These are phyloP conservation scores for Fomes fomentarius DNA, from an alignment of 1,284 basidiomycete genomes.

Conservation along the genomic window DNA sequence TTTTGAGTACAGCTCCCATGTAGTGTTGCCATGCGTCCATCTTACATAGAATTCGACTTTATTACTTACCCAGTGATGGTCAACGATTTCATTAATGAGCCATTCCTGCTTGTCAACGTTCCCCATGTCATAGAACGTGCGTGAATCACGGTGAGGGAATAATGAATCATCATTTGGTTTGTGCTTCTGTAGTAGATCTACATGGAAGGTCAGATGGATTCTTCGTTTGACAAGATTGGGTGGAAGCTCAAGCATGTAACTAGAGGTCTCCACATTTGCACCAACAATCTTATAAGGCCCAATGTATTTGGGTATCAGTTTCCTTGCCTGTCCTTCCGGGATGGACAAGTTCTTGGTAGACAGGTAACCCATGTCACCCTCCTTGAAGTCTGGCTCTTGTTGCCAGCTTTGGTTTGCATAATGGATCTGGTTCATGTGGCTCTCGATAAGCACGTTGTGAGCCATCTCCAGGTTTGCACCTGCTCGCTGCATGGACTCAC, in stretches of 20 bases:
- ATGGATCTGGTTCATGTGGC: constrained; percentile 13
- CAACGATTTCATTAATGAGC: constrained; percentile 13
- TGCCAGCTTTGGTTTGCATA: background rate
- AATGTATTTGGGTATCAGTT: constrained; percentile 39
- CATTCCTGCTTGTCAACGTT: constrained; percentile 5
- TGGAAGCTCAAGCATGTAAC: constrained; percentile 29
- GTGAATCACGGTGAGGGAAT: constrained; percentile 15
- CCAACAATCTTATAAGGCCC: constrained; percentile 34
- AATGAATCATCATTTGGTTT: background rate
- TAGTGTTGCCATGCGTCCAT: too few relatives aligned
- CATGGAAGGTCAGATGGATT: constrained; percentile 28
- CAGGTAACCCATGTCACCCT: constrained; percentile 35
- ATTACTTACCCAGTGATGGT: too few relatives aligned
- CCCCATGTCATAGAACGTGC: background rate
- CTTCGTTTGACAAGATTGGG: constrained; percentile 24
- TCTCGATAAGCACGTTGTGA: constrained; percentile 21
- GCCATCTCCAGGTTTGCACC: constrained; percentile 15
- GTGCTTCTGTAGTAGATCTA: constrained; percentile 7
- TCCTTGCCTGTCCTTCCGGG: constrained; percentile 32
- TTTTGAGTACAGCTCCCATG: too few relatives aligned
- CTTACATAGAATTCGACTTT: too few relatives aligned
- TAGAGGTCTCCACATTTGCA: constrained; percentile 22
- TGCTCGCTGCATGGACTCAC: constrained; percentile 4
- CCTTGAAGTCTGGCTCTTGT: background rate
- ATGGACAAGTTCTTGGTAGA: constrained; percentile 33